A percentile compares a stretch with the other conserved stretches of the same genome.
Evolutionary conservation across 805 yeast species (phyloP).

Genomic region (Brettanomyces naardenensis): DNA sequence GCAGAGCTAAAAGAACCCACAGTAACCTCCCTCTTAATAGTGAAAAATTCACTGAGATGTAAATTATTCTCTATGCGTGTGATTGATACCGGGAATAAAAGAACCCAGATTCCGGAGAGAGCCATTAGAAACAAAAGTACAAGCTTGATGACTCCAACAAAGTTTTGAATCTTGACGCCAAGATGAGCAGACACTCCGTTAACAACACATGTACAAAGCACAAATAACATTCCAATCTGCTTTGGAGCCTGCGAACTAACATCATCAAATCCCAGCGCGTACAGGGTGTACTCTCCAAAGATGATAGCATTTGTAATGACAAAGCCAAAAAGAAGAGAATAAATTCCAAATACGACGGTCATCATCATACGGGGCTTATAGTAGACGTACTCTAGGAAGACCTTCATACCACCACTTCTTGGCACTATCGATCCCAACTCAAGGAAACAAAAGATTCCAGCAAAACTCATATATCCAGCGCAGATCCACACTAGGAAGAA

Average conservation of each 20-base stretch:
- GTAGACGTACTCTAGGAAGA: conserved; percentile 62
- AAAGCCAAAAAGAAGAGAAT: conserved; percentile 43
- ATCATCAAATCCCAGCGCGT: conserved; percentile 34
- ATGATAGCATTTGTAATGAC: conserved; percentile 43
- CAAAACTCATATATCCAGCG: conserved; percentile 55
- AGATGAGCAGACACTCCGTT: conserved; percentile 54
- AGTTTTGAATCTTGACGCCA: conserved; percentile 58
- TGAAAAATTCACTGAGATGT: conserved; percentile 20
- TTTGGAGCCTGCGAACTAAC: conserved; percentile 30
- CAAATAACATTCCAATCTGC: conserved; percentile 33
- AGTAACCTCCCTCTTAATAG: conserved; percentile 25
- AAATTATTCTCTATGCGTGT: conserved; percentile 38
- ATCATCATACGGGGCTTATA: conserved; percentile 48
- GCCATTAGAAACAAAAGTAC: conserved; percentile 46
- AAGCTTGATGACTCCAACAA: conserved; percentile 55
- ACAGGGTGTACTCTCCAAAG: conserved; percentile 47
- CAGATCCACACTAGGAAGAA: conserved; percentile 58
- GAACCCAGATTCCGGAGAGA: conserved; percentile 49
- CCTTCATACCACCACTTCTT: conserved; percentile 70
- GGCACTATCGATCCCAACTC: conserved; percentile 70
- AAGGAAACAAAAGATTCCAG: conserved; percentile 58
- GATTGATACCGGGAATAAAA: conserved; percentile 35
- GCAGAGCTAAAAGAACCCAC: conserved; percentile 40
- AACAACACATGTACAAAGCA: conserved; percentile 30
- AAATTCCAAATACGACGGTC: conserved; percentile 39